These are phyloP conservation scores for Gossypium davidsonii DNA, from an alignment of 441 rosid genomes.

Conservation along the genomic window DNA sequence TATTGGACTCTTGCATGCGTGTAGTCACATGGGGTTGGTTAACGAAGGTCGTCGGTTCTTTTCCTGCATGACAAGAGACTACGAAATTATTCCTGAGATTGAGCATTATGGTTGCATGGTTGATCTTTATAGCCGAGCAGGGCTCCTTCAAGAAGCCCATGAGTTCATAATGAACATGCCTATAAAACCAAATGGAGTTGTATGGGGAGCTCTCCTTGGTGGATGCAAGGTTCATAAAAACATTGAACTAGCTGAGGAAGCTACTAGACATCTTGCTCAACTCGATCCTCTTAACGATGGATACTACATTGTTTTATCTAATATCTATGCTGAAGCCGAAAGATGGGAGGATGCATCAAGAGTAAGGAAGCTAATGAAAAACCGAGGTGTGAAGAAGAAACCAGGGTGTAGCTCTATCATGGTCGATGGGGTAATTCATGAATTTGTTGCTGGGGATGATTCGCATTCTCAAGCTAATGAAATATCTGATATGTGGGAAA, in stretches of 20 bases:
- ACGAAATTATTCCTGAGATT: constrained; percentile 25
- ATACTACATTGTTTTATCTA: constrained; percentile 26
- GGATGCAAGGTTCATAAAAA: constrained; percentile 33
- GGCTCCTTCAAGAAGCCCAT: constrained; percentile 35
- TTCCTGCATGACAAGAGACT: constrained; percentile 23
- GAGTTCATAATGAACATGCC: constrained; percentile 32
- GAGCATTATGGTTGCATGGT: constrained; percentile 45
- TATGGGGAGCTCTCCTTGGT: constrained; percentile 35
- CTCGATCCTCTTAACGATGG: constrained; percentile 25
- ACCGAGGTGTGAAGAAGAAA: constrained; percentile 21
- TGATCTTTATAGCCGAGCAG: constrained; percentile 36
- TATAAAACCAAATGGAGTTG: constrained; percentile 24
- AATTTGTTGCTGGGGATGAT: constrained; percentile 29
- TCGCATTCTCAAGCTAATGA: constrained; percentile 19
- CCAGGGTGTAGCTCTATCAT: constrained; percentile 30
- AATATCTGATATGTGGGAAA: constrained; percentile 19
- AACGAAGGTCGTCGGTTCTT: constrained; percentile 28
- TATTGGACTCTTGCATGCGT: constrained; percentile 33
- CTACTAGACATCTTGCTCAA: constrained; percentile 22
- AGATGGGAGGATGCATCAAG: constrained; percentile 29
- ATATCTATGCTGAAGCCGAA: constrained; percentile 25
- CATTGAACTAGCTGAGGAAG: constrained; percentile 23
- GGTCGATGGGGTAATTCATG: constrained; percentile 21
- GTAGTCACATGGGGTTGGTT: constrained; percentile 33
- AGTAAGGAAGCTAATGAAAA: constrained; percentile 24